A percentile compares a stretch with the other conserved stretches of the same genome.
Conservation (phyloP, 2,329 filamentous ascomycete species). For the Aureobasidium uvarum region DNA sequence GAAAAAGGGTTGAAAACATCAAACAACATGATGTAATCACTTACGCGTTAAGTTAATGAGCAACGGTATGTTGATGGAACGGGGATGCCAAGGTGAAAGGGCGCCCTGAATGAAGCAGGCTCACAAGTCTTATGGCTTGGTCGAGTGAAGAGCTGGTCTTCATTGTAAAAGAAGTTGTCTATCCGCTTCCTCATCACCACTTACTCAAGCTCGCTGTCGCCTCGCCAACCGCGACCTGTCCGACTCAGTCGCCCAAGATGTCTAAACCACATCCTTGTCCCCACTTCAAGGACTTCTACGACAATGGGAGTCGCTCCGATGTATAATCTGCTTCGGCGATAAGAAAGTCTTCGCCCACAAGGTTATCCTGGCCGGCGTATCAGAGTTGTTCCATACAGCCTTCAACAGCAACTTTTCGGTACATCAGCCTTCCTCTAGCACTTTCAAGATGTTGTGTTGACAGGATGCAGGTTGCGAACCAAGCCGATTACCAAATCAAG, state of each 20-base stretch:
- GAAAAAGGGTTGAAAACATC: slow-evolving; percentile 2
- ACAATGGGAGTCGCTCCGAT: not conserved
- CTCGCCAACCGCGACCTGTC: too few relatives aligned
- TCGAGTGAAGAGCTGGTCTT: too few relatives aligned
- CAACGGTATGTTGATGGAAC: not conserved
- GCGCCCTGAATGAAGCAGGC: too few relatives aligned
- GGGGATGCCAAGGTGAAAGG: too few relatives aligned
- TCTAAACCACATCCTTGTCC: not conserved
- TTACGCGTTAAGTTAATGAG: not conserved
- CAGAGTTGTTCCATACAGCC: not conserved
- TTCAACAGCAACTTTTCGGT: not conserved
- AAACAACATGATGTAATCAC: not conserved
- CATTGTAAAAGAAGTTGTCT: too few relatives aligned
- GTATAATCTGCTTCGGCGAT: not conserved
- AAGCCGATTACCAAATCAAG: not conserved
- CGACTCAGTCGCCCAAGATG: too few relatives aligned
- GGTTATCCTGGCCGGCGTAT: not conserved
- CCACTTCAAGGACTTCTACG: not conserved
- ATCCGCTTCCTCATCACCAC: too few relatives aligned
- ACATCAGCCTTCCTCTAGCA: not conserved
- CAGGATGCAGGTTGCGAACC: not conserved
- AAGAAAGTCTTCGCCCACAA: not conserved
- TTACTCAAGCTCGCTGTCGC: too few relatives aligned
- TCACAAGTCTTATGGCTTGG: too few relatives aligned
- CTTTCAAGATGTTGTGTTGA: not conserved